Conservation (phyloP, 768 basidiomycete species). For the Boletus reticuloceps region DNA sequence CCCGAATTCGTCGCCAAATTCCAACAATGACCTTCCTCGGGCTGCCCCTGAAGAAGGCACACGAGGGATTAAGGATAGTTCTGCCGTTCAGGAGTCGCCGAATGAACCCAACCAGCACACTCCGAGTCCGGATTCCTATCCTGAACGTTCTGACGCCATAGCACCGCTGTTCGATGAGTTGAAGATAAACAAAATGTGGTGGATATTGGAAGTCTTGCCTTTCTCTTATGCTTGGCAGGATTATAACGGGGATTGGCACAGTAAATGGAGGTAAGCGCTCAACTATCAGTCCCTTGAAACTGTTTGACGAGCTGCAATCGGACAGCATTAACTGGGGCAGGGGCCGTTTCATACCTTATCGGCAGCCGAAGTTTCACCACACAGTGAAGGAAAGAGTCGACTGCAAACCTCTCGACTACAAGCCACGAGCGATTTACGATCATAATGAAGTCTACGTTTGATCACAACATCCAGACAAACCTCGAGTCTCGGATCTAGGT, state of each 20-base stretch:
- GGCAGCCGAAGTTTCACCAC: conserved; percentile 56
- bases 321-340: conserved; percentile 47
- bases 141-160: conserved; percentile 33
- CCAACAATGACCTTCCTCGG: no score
- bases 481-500: background rate
- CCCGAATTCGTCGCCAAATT: background rate
- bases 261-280: conserved; percentile 48
- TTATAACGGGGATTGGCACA: conserved; percentile 50
- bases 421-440: conserved; percentile 53
- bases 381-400: conserved; percentile 61
- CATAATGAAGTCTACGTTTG: conserved; percentile 45
- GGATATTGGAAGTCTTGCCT: conserved; percentile 71
- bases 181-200: conserved; percentile 48
- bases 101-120: background rate
- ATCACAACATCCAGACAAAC: background rate
- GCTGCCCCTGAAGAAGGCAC: no score
- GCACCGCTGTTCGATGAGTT: conserved; percentile 56
- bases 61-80: no score
- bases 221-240: conserved; percentile 57
- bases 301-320: background rate
- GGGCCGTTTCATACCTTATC: conserved; percentile 48
- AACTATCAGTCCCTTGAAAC: background rate
- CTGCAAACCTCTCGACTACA: conserved; percentile 47
- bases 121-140: background rate
- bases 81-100: background rate